These are phyloP conservation scores for Strigomonas culicis DNA, from an alignment of 208 protist genomes.

Conservation along the genomic window DNA sequence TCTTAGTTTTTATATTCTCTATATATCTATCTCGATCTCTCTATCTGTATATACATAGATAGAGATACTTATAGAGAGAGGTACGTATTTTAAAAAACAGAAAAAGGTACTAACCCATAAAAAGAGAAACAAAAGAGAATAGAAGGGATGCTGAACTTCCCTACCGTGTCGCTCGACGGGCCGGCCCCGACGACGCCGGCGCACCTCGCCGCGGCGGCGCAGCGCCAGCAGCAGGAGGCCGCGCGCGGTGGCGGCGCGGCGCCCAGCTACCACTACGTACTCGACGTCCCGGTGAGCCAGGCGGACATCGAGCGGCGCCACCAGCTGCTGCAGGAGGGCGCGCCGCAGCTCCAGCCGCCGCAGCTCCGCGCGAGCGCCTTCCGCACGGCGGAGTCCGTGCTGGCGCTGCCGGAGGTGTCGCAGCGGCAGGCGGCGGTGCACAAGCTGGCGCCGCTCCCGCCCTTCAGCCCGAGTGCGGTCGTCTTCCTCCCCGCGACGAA, in stretches of 20 bases:
- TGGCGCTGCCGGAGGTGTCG: neutral
- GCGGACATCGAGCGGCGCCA: conserved; percentile 32
- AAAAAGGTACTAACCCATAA: neutral
- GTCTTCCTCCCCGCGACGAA: conserved; percentile 66
- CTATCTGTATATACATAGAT: too few relatives aligned
- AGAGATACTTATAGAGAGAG: neutral
- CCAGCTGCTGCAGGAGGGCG: neutral
- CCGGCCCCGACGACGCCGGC: neutral
- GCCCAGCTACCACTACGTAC: conserved; percentile 33
- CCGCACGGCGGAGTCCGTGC: neutral
- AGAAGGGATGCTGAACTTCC: neutral
- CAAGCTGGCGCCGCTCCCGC: conserved; percentile 62
- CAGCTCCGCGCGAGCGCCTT: neutral
- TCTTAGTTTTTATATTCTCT: conserved; percentile 17
- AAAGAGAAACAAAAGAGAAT: neutral
- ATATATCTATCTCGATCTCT: too few relatives aligned
- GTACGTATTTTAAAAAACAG: neutral
- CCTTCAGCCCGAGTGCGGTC: conserved; percentile 42
- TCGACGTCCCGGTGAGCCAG: conserved; percentile 73
- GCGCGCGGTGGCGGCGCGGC: neutral
- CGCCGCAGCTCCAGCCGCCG: neutral
- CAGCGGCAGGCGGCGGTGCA: neutral
- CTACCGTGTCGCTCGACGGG: neutral
- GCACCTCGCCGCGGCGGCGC: conserved; percentile 3
- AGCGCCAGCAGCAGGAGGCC: conserved; percentile 23